Evolutionary conservation across 108 stramenopile species (phyloP), one percentile per base, ranked within the genome.

Genomic region (Hondaea fermentalgiana): DNA sequence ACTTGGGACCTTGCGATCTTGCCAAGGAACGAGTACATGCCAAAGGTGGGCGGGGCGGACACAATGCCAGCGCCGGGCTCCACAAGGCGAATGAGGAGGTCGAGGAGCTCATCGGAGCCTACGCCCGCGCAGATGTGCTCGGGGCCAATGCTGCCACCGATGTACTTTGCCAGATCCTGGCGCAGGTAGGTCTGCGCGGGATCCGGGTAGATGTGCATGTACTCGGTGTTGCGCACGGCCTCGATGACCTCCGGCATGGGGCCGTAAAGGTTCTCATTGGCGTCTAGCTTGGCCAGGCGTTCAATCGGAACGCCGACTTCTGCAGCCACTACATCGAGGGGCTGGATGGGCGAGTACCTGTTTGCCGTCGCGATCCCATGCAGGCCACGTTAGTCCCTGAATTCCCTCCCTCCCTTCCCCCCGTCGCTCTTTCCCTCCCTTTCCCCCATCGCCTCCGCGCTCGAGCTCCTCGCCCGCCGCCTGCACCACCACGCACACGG

Each of bases 181-280:
- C 87, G 60, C 87, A 87, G 57, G 53, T 55, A 55, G 12, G 87
- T 87, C 53, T 87, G 87, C 6, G 87, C 23, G 25, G 87, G 87
- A 28, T 87, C 87, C 25, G 87, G 87, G 87, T 87, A 87, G 35
- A 87, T 87, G 87, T 87, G 87, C 87, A 83, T 83, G 45, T 19
- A 57, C 57, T 87, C 29, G 5, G 29, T 58, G 29, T 87, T 87
- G 12, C 57, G n/a, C 29, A 87, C 87, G 21, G 87, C 87, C 23
- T 55, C 49, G 57, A 87, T 16, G 5, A 87, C 87, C 87, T 87
- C 87, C 5, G 87, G 87, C 87, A 87, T 55, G 14, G 87, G 87
- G 42, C 87, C 87, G 23, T 87, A 87, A 5, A 87, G 87, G 23
- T 87, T 87, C 57, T 87, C 87, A 21, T 87, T 87, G 42, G 87